A percentile compares a stretch with the other conserved stretches of the same genome.
Evolutionary conservation across 1,284 basidiomycete species (phyloP).

Genomic region (Cystobasidiaceae sp.): DNA sequence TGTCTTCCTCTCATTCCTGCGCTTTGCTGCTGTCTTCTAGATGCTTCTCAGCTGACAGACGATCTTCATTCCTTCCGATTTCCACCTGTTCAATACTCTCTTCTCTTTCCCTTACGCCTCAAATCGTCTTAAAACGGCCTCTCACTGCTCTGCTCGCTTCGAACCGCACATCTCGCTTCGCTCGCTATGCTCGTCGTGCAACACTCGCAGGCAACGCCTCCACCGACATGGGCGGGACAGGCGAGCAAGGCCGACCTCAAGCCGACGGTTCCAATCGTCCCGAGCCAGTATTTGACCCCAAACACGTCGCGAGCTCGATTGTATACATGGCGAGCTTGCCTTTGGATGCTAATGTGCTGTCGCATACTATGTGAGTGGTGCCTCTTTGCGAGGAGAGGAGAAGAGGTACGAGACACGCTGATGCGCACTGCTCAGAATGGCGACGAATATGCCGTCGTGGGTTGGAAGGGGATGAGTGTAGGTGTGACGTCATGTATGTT

Average conservation of each 20-base stretch:
- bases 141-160: no score
- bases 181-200: neutral
- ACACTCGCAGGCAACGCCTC: conserved; percentile 58
- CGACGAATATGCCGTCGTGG: conserved; percentile 56
- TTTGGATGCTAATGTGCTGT: conserved; percentile 62
- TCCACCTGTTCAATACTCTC: no score
- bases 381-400: neutral
- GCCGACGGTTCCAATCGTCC: conserved; percentile 58
- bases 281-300: conserved; percentile 63
- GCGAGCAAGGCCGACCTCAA: conserved; percentile 56
- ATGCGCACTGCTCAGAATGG: conserved; percentile 47
- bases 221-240: conserved; percentile 55
- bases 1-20: neutral
- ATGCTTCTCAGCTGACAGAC: neutral
- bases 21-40: neutral
- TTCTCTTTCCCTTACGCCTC: no score
- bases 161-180: no score
- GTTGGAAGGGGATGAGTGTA: conserved; percentile 57
- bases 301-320: conserved; percentile 64
- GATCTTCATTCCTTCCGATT: no score
- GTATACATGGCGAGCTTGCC: conserved; percentile 66
- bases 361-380: conserved; percentile 51
- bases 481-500: no score
- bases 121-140: no score
- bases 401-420: neutral